phyloP scores from a whole-genome alignment of 257 asterid species.

The Solanum piurae region DNA sequence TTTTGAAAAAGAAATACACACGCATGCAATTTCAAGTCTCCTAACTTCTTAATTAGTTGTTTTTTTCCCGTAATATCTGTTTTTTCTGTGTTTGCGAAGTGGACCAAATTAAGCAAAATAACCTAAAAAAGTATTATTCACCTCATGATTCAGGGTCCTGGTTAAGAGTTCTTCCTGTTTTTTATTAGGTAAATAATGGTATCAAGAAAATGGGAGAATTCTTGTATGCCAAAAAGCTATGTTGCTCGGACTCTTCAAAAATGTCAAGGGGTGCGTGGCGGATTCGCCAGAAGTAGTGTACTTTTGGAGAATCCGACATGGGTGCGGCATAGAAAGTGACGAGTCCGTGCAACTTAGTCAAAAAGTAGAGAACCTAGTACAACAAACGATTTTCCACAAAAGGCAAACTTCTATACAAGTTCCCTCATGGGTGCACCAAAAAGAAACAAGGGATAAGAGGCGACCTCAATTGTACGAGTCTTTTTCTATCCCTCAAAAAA shows the following conservation, averaged over 20 bases:
- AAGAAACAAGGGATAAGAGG: background rate
- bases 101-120: background rate
- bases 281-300: too few species aligned
- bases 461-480: background rate
- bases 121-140: background rate
- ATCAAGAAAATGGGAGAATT: background rate
- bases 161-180: background rate
- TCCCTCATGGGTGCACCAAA: background rate
- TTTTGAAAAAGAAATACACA: background rate
- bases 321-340: too few species aligned
- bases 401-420: background rate
- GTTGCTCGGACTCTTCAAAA: too few species aligned
- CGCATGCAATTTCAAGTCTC: background rate
- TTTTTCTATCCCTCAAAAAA: background rate
- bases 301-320: too few species aligned
- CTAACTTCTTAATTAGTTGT: background rate
- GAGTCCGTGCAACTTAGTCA: background rate
- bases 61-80: background rate
- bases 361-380: background rate
- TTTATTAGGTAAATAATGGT: background rate
- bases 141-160: background rate
- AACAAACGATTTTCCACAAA: background rate
- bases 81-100: background rate
- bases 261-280: too few species aligned
- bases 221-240: background rate